Evolutionary conservation across 129 eudicot genomes (phyloP).

Genomic region (Erigeron canadensis): DNA sequence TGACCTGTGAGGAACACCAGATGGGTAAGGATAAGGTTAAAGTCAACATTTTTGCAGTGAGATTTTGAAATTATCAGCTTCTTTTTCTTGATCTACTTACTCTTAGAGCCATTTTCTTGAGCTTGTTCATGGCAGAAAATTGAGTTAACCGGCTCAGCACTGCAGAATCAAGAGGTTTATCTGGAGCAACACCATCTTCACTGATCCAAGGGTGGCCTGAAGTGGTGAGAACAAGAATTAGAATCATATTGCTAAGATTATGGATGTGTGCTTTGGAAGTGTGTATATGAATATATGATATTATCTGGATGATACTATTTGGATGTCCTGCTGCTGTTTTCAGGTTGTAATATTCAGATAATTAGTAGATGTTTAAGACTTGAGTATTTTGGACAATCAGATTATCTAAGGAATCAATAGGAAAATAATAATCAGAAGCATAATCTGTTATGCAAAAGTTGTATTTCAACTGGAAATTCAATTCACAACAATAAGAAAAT

Average conservation of each 20-base stretch:
- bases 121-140: conserved; percentile 79
- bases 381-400: not conserved
- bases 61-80: not conserved
- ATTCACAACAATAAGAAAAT: conserved; percentile 6
- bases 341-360: too few relatives aligned
- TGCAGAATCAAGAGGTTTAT: conserved; percentile 84
- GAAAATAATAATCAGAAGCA: not conserved
- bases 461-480: not conserved
- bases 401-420: not conserved
- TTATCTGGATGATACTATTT: too few relatives aligned
- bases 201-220: conserved; percentile 88
- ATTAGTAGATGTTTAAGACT: too few relatives aligned
- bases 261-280: not conserved
- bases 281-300: too few relatives aligned
- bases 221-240: not conserved
- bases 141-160: conserved; percentile 68
- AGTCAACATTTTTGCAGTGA: conserved; percentile 18
- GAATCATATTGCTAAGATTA: not conserved
- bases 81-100: conserved; percentile 38
- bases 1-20: conserved; percentile 29
- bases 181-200: conserved; percentile 77
- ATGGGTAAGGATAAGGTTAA: conserved; percentile 21
- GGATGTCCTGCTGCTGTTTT: too few relatives aligned
- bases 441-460: not conserved
- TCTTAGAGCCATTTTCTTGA: conserved; percentile 92